Evolutionary conservation across 2,329 filamentous ascomycete species (phyloP), one percentile per base, ranked within the genome.

Genomic region (Penicillium capsulatum): DNA sequence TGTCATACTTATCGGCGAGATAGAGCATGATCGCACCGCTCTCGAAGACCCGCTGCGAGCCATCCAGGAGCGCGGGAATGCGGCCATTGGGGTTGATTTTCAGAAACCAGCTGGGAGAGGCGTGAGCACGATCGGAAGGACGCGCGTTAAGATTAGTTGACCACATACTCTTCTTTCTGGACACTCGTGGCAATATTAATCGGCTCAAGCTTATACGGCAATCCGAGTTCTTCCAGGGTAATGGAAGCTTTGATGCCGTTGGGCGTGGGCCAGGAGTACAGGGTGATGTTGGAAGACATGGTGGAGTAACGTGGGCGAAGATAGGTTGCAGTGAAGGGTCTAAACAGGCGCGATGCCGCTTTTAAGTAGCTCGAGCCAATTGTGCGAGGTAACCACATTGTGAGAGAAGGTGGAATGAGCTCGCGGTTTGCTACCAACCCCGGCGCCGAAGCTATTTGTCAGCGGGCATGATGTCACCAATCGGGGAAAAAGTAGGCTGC

Each of bases 41-140:
- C 45, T 73, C 70, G 45, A 73, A 73, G 24, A 73, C 57, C 2
- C 62, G 57, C 51, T 64, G 47, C 1, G 53, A 44, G 27, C 59
- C 58, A 49, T 73, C 70, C 20, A 64, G 57, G 30, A 73, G 59
- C 13, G 69, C 70, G 13, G 69, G 70, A 37, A 73, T 72, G 26
- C 70, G 66, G 20, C 70, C 89, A 63, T 95, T 95, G 48, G 89
- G 89, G 67, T 95, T 95, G 69, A 95, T 70, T 31, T 67, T 61
- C 30, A 72, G 45, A 50, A 66, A 74, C 68, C 68, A 71, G 8
- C 57, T 56, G 9, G 5, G 5, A 22, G 5, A 9, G 19, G 9
- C 9, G 9, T 22, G 5, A 22, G 19, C 19, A 22, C 19, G 19
- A 9, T 22, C 9, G 5, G 19, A 9, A 5, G 9, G 9, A 22